Conservation (phyloP, 2,329 filamentous ascomycete genomes). For the Colletotrichum tropicicola region DNA sequence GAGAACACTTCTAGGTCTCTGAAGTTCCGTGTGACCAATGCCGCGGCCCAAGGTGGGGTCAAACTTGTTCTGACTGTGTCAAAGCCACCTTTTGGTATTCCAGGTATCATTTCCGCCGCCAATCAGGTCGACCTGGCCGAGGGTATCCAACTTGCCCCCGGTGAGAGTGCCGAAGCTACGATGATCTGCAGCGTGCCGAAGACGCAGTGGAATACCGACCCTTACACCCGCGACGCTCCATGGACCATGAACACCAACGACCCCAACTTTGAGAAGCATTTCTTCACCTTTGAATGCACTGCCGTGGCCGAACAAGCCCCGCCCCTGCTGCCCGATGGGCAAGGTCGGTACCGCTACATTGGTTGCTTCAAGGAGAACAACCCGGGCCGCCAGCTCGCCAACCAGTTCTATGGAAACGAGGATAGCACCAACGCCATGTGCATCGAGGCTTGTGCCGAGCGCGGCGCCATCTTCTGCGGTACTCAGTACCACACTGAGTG, state of each 20-base stretch:
- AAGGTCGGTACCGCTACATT: slow-evolving; percentile 59
- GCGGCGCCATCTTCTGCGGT: slow-evolving; percentile 52
- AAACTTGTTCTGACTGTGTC: slow-evolving; percentile 65
- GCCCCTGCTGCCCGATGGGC: slow-evolving; percentile 52
- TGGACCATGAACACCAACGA: slow-evolving; percentile 70
- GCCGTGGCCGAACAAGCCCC: slow-evolving; percentile 62
- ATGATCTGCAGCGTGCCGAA: slow-evolving; percentile 66
- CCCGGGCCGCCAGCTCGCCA: slow-evolving; percentile 59
- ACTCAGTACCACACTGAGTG: slow-evolving; percentile 62
- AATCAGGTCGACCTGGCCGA: slow-evolving; percentile 68
- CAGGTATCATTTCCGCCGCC: slow-evolving; percentile 60
- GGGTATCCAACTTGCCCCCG: slow-evolving; percentile 58
- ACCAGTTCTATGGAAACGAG: slow-evolving; percentile 48
- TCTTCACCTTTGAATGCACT: slow-evolving; percentile 59
- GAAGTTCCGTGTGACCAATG: slow-evolving; percentile 63
- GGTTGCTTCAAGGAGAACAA: slow-evolving; percentile 67
- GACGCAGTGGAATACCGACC: slow-evolving; percentile 63
- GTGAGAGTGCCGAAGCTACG: slow-evolving; percentile 59
- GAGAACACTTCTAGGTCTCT: slow-evolving; percentile 58
- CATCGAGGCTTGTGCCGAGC: slow-evolving; percentile 50
- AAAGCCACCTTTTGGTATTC: slow-evolving; percentile 66
- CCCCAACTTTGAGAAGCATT: slow-evolving; percentile 58
- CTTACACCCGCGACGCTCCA: slow-evolving; percentile 54
- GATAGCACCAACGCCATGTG: slow-evolving; percentile 55
- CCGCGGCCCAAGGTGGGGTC: slow-evolving; percentile 53